Evolutionary conservation across 2,329 filamentous ascomycete species (phyloP).

Genomic region (Sarocladium oryzae): DNA sequence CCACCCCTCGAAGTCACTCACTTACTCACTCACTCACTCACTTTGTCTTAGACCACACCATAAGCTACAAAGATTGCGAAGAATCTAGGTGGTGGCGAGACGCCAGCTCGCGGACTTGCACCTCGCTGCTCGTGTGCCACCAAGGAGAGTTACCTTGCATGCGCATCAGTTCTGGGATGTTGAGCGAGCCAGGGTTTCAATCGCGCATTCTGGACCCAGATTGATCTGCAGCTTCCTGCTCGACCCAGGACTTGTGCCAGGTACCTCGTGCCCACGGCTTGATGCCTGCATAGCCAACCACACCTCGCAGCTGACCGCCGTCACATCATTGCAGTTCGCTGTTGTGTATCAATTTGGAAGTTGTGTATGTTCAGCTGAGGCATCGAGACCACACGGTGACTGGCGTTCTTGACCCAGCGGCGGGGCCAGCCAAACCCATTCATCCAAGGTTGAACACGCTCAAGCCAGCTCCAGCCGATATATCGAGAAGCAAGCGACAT

Average conservation of each 20-base stretch:
- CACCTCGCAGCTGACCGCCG: neutral
- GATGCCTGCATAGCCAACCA: neutral
- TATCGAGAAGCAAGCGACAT: neutral
- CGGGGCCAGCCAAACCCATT: no score
- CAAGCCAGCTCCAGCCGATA: neutral
- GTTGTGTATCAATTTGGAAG: no score
- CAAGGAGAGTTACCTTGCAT: neutral
- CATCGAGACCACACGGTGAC: no score
- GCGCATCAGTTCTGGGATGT: neutral
- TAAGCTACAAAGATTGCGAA: neutral
- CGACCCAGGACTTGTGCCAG: no score
- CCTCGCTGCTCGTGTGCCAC: neutral
- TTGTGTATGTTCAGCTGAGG: no score
- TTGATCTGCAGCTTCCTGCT: neutral
- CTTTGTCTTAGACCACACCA: slow-evolving; percentile 7
- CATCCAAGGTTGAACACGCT: neutral
- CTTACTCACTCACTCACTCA: no score
- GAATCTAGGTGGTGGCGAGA: neutral
- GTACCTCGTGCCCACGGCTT: neutral
- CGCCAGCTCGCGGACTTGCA: neutral
- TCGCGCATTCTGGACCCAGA: neutral
- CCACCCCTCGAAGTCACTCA: neutral
- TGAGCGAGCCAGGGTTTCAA: no score
- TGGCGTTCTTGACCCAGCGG: no score
- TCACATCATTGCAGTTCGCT: neutral